A percentile compares a stretch with the other conserved stretches of the same genome.
Conservation (phyloP, 257 asterid genomes). For the Rauvolfia tetraphylla region DNA sequence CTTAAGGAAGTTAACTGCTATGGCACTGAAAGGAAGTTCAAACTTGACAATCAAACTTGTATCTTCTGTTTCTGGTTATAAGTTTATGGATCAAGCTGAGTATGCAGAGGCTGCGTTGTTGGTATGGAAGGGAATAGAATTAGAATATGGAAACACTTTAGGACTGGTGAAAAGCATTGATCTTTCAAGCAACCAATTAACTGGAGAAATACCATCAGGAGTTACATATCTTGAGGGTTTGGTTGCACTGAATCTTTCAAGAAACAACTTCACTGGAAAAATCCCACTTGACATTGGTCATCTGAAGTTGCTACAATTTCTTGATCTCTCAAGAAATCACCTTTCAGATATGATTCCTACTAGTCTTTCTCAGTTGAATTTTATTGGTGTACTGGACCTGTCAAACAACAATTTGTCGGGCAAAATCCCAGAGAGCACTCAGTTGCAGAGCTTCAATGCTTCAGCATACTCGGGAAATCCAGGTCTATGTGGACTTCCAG, state of each 20-base stretch:
- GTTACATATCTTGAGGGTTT: not conserved
- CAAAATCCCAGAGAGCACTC: not conserved
- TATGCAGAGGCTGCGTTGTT: not conserved
- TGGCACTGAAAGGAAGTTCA: not conserved
- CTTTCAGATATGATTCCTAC: not conserved
- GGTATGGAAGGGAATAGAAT: not conserved
- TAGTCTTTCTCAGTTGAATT: not conserved
- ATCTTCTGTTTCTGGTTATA: no score
- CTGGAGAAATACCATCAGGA: not conserved
- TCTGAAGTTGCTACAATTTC: not conserved
- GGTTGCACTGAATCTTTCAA: not conserved
- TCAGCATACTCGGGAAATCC: not conserved
- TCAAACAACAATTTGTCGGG: not conserved
- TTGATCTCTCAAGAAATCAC: not conserved
- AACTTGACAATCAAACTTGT: no score
- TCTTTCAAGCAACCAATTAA: not conserved
- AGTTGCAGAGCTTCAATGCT: not conserved
- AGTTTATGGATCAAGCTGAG: no score
- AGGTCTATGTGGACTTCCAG: not conserved
- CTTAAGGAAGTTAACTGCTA: conserved; percentile 22
- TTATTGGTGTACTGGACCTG: not conserved
- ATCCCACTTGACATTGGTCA: not conserved
- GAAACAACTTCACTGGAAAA: not conserved
- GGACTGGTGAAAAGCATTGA: not conserved
- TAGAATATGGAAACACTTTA: not conserved